A percentile compares a stretch with the other conserved stretches of the same genome.
Evolutionary conservation across 257 asterid species (phyloP).

Genomic region (Gardenia jasminoides): DNA sequence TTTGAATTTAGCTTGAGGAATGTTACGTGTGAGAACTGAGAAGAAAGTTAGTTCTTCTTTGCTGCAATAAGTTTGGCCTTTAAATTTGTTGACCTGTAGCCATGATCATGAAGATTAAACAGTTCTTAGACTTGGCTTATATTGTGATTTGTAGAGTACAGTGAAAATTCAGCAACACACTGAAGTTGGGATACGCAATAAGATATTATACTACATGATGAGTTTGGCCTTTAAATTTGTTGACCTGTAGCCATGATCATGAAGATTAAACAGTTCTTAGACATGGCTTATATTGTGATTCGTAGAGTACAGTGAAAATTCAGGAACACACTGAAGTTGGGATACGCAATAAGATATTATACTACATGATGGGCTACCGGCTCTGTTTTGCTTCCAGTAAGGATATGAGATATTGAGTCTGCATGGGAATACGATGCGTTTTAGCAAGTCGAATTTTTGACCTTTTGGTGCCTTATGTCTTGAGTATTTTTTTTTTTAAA

Average conservation of each 20-base stretch:
- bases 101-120: not conserved
- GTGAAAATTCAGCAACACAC: not conserved
- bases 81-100: not conserved
- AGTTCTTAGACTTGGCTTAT: not conserved
- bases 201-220: too few relatives aligned
- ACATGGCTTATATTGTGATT: not conserved
- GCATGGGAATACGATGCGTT: not conserved
- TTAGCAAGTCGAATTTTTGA: not conserved
- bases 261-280: not conserved
- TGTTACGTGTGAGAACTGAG: not conserved
- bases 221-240: not conserved
- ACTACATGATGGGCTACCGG: not conserved
- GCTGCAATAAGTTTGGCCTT: not conserved
- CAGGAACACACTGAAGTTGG: not conserved
- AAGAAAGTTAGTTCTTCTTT: not conserved
- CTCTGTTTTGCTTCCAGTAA: not conserved
- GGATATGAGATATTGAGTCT: not conserved
- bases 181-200: not conserved
- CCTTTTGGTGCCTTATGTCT: not conserved
- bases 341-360: not conserved
- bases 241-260: too few relatives aligned
- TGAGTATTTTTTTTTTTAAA: not conserved
- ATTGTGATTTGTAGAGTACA: not conserved
- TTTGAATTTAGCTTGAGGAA: not conserved
- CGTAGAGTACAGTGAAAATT: not conserved